Evolutionary conservation across 2,329 filamentous ascomycete species (phyloP), one percentile per base, ranked within the genome.

Genomic region (Furcasterigmium furcatum): DNA sequence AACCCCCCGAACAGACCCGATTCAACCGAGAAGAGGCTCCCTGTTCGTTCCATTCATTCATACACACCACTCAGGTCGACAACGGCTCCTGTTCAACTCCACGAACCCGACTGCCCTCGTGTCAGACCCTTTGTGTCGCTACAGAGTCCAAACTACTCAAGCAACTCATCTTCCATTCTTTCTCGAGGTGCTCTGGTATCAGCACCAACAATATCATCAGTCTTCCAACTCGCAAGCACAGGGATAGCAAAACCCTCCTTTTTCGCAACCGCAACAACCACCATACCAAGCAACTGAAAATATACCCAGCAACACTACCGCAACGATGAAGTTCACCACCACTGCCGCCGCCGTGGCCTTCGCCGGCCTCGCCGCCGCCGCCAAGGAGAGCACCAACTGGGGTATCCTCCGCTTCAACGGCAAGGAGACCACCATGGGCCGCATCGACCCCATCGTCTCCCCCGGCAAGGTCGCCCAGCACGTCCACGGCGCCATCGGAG

Each of bases 381-480:
- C 66, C 46, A 58, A 68, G 41, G 40, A 51, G 4, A 70, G 76
- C 46, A 81, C 80, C 36, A 36, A 36, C 34, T 81, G 86, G 55
- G 84, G 84, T 44, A 86, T 88, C 59, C 77, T 88, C 60, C 82
- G 78, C 57, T 88, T 89, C 73, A 80, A 80, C 60, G 84, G 83
- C 58, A 73, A 80, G 53, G 74, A 77, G 35, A 78, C 84, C 56
- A 72, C 84, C 54, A 78, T 77, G 41, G 80, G 80, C 58, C 79
- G 77, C 36, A 63, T 79, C 36, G 87, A 91, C 55, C 87, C 87
- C 45, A 83, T 91, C 52, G 71, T 90, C 50, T 73, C 60, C 47
- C 84, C 85, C 13, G 85, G 85, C 18, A 48, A 54, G 10, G 58
- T 77, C 13, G 75, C 82, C 3, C 58, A 64, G 39, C 87, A 91